Evolutionary conservation across 73 alveolate genomes (phyloP).

Genomic region (Tetrahymena malaccensis): DNA sequence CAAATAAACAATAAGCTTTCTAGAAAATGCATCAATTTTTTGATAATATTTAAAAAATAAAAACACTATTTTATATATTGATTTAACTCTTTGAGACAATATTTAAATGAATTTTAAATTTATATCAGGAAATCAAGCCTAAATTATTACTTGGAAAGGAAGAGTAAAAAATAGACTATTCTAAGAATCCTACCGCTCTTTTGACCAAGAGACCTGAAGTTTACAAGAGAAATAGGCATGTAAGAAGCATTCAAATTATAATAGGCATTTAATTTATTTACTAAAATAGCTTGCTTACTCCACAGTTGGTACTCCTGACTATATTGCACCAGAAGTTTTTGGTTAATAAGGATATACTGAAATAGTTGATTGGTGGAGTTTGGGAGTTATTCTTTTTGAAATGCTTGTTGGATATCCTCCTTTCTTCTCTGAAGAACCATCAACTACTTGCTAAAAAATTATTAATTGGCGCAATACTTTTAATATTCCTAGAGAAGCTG

Average conservation of each 20-base stretch:
- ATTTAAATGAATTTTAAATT: neutral
- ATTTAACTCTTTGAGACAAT: neutral
- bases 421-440: slow-evolving; percentile 75
- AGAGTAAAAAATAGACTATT: slow-evolving; percentile 49
- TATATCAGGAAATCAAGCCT: neutral
- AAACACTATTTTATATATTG: neutral
- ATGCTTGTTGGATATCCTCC: slow-evolving; percentile 91
- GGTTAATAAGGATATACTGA: slow-evolving; percentile 70
- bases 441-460: slow-evolving; percentile 73
- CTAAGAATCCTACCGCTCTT: slow-evolving; percentile 41
- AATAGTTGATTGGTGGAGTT: slow-evolving; percentile 93
- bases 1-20: too few relatives aligned
- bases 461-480: slow-evolving; percentile 76
- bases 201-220: slow-evolving; percentile 27
- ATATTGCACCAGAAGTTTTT: slow-evolving; percentile 97
- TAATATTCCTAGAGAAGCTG: slow-evolving; percentile 69
- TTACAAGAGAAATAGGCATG: neutral
- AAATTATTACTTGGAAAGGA: slow-evolving; percentile 24
- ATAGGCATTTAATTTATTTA: neutral
- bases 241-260: neutral
- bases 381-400: slow-evolving; percentile 84
- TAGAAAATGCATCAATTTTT: neutral
- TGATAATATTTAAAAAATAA: neutral
- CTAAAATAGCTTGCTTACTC: slow-evolving; percentile 33
- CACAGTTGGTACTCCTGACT: slow-evolving; percentile 96